Base-by-base conservation (phyloP, 2,329 filamentous ascomycete species). In the Ophiostoma sp. region DNA sequence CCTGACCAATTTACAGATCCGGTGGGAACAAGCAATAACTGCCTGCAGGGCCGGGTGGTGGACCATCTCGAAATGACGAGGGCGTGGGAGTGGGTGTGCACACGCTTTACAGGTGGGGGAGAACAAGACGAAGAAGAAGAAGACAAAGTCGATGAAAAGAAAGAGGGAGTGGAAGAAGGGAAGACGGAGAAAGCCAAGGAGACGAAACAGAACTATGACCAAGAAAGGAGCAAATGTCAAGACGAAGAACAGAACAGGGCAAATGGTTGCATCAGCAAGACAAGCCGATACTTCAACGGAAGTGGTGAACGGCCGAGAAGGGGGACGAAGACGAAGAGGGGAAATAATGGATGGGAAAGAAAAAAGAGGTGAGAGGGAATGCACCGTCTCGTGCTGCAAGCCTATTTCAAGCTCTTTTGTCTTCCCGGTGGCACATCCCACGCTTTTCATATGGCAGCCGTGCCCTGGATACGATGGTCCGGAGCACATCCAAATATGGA, bases 31-130 rank as follows among this genome's bases (percentile, higher is more conserved):
- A 55, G 68, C 48, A 70, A 57, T 57, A 42, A 33, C 50, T 25
- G 22, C 33, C 19, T 57, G 31, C 42, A 42, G 50, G 45, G 17
- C 50, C 42, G 42, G 63, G 33, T 52, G 42, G 59, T 72, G 69
- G 69, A 19, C 36, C 69, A 48, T 22, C 22, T 31, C 57, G 70
- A 71, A 71, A 71, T 71, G 25, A 64, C 33, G 70, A 68, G 63
- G 55, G 55, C 70, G 59, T 66, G 31, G 59, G 45, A 66, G 42
- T 72, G 70, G 70, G 70, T 66, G 70, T 66, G 45, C 45, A 33
- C 55, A 33, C 31, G n/a, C 11, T 55, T 45, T 39, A 39, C 17
- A 39, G 25, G 39, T 61, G 55, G 70, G 70, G 42, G 57, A 59
- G 45, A 12, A 50, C 4, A 22, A 42, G 31, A 45, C 3, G 28